phyloP scores from a whole-genome alignment of 2,329 filamentous ascomycete species.

The Colletotrichum camelliae region DNA sequence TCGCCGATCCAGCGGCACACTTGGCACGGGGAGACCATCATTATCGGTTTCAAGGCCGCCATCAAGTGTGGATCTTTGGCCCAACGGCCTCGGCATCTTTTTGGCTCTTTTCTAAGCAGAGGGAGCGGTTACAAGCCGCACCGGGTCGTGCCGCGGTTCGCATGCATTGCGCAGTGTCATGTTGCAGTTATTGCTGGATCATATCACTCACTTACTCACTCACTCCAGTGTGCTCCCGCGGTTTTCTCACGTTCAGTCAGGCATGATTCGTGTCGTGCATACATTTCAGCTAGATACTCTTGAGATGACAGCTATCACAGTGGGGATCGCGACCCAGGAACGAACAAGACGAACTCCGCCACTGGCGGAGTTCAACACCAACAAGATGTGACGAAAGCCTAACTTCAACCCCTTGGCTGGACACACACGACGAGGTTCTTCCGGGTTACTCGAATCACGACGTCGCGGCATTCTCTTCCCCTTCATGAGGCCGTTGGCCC shows the following conservation, averaged over 20 bases:
- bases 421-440: not conserved
- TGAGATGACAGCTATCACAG: not conserved
- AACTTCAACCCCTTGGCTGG: not conserved
- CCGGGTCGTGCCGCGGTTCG: not conserved
- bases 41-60: not conserved
- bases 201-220: not conserved
- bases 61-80: not conserved
- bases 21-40: not conserved
- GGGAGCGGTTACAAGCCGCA: not conserved
- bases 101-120: not conserved
- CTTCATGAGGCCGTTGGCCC: not conserved
- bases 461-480: not conserved
- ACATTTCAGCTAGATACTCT: not conserved
- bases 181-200: not conserved
- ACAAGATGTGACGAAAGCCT: not conserved
- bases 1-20: not conserved
- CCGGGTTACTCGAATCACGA: not conserved
- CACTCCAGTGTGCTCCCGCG: not conserved
- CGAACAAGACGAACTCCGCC: not conserved
- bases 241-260: not conserved
- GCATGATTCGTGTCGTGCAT: not conserved
- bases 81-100: constrained; percentile 2
- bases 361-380: not conserved
- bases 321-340: not conserved
- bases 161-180: not conserved